phyloP scores from a whole-genome alignment of 345 rosid species.

The Bretschneidera sinensis region DNA sequence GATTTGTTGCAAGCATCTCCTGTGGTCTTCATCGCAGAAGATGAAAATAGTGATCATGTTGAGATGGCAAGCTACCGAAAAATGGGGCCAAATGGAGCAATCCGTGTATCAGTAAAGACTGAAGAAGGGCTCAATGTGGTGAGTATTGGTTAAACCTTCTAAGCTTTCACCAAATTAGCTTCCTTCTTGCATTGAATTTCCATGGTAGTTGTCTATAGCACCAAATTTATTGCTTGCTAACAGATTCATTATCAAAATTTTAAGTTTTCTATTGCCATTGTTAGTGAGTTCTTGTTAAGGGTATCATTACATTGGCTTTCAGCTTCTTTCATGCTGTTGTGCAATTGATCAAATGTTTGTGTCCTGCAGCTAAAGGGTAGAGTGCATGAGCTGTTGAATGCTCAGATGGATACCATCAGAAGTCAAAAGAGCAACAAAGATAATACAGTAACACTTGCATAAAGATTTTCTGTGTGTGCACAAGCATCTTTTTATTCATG shows the following conservation, averaged over 20 bases:
- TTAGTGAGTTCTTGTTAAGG: neutral
- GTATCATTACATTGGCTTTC: slow-evolving; percentile 2
- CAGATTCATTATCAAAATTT: neutral
- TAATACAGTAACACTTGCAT: slow-evolving; percentile 3
- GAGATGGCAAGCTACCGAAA: slow-evolving; percentile 56
- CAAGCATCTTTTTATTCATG: too few species aligned
- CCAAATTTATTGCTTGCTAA: neutral
- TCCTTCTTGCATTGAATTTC: neutral
- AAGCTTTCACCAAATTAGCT: neutral
- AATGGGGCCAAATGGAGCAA: slow-evolving; percentile 67
- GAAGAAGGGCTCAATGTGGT: slow-evolving; percentile 73
- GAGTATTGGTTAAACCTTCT: neutral
- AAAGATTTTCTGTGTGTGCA: neutral
- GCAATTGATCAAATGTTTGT: slow-evolving; percentile 11
- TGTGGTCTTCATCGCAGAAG: slow-evolving; percentile 52
- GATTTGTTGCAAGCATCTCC: slow-evolving; percentile 66
- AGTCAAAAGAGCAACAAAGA: slow-evolving; percentile 16
- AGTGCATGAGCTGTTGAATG: slow-evolving; percentile 47
- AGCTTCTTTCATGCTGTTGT: neutral
- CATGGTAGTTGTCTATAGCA: slow-evolving; percentile 1
- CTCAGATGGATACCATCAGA: slow-evolving; percentile 56
- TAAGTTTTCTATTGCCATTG: neutral
- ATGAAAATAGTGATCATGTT: slow-evolving; percentile 32
- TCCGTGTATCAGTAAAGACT: slow-evolving; percentile 62
- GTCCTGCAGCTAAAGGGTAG: slow-evolving; percentile 49